Evolutionary conservation across 2,329 filamentous ascomycete genomes (phyloP).

Genomic region (Fusarium ramigenum): DNA sequence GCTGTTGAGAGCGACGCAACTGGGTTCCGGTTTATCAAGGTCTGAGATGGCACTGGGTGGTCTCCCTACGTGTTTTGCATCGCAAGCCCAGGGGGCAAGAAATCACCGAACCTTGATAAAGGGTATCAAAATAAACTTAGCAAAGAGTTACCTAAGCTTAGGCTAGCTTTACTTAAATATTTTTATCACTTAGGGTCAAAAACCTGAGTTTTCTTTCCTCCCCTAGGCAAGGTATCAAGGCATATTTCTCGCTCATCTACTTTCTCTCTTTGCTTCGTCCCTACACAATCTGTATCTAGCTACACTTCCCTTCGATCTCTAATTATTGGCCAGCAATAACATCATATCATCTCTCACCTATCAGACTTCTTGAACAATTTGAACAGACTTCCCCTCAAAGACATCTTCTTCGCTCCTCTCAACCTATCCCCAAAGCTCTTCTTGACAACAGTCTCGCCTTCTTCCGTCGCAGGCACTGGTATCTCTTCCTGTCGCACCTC

Average conservation of each 20-base stretch:
- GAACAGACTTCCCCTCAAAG: background rate
- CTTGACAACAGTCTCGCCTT: rapidly evolving
- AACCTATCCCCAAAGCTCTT: background rate
- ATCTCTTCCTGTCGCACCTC: rapidly evolving
- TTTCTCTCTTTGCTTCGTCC: too few relatives aligned
- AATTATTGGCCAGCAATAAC: background rate
- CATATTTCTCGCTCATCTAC: too few relatives aligned
- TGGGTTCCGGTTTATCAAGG: background rate
- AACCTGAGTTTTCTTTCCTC: too few relatives aligned
- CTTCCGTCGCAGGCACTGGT: rapidly evolving
- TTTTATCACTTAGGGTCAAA: too few relatives aligned
- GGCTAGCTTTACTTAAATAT: too few relatives aligned
- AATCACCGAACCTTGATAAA: too few relatives aligned
- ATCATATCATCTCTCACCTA: background rate
- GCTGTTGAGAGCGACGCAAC: background rate
- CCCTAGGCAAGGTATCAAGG: too few relatives aligned
- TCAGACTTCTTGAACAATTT: background rate
- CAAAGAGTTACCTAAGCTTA: too few relatives aligned
- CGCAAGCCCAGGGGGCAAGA: too few relatives aligned
- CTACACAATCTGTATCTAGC: background rate
- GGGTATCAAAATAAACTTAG: too few relatives aligned
- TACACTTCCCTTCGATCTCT: rapidly evolving
- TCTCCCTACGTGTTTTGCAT: too few relatives aligned
- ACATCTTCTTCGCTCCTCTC: background rate
- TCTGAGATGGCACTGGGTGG: background rate